Evolutionary conservation across 331 rosid genomes (phyloP), one percentile per base, ranked within the genome.

Genomic region (Malus hybrid): DNA sequence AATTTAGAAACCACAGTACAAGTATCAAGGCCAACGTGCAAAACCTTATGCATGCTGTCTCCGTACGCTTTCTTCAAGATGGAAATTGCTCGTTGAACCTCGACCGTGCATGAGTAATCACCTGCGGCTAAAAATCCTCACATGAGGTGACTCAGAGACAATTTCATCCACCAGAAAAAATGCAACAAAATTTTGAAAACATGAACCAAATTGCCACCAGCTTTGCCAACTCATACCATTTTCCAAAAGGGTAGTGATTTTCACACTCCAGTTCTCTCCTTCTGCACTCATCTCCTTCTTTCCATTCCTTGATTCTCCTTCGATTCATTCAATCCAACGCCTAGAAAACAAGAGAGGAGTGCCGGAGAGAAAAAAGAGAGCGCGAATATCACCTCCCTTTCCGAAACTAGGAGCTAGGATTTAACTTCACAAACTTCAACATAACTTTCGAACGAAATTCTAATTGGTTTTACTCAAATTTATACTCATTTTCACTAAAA

Each of bases 21-120:
- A 26, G 87, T 74, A 67, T 87, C 89, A 32, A 89, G 94, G 68
- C 94, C 94, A 76, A 89, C 85, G 46, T 89, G 94, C 79, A 89
- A 85, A 78, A 89, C 88, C 78, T 82, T 89, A 61, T 76, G 94
- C 94, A 85, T 87, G 86, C 89, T 77, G 73, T 85, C 89, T 61
- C 91, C 91, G 20, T 89, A 87, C 28, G 86, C 79, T 80, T 81
- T 80, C 82, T 83, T 85, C 80, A 89, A 82, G 76, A 82, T 26
- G 16, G 93, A 87, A 83, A 87, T 74, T 29, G 87, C 85, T 71
- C 33, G 84, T 66, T 83, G 89, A 64, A 84, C 89, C 81, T 89
- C 93, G 42, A 71, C 80, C 18, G 88, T 87, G 86, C 93, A 89
- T 75, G 87, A 85, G 79, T 78, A 79, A 83, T 85, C 93, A 74